Evolutionary conservation across 169 alveolate species (phyloP).

Genomic region (Plasmodium knowlesi): DNA sequence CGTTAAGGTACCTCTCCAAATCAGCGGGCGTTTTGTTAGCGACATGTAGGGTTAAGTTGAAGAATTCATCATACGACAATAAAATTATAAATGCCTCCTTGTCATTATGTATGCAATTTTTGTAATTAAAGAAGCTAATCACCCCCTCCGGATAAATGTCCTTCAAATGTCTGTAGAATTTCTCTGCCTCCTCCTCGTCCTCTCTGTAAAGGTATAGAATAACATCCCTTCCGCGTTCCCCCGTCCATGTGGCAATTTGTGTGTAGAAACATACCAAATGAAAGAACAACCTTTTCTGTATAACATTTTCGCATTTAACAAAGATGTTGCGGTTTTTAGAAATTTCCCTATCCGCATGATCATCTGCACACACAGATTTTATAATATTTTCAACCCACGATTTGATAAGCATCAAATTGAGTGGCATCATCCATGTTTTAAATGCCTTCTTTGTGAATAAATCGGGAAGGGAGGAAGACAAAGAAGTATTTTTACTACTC

Average conservation of each 20-base stretch:
- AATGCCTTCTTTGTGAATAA: background rate
- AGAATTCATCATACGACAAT: slow-evolving; percentile 52
- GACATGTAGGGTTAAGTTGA: background rate
- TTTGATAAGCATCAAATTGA: slow-evolving; percentile 11
- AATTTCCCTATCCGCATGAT: background rate
- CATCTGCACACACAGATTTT: background rate
- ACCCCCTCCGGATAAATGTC: slow-evolving; percentile 1
- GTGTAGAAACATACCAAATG: slow-evolving; percentile 42
- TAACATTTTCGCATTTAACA: slow-evolving; percentile 35
- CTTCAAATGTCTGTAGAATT: slow-evolving; percentile 46
- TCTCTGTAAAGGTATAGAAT: slow-evolving; percentile 27
- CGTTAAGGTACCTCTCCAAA: slow-evolving; percentile 13
- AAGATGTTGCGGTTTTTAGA: slow-evolving; percentile 1
- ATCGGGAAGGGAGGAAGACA: background rate
- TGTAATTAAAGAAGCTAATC: slow-evolving; percentile 43
- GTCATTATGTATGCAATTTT: slow-evolving; percentile 50
- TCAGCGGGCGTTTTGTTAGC: background rate
- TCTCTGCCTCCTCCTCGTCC: slow-evolving; percentile 34
- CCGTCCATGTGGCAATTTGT: background rate
- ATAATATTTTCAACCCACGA: slow-evolving; percentile 3
- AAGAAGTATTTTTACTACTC: background rate
- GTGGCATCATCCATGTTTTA: slow-evolving; percentile 4
- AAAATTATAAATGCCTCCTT: slow-evolving; percentile 21
- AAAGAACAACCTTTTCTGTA: slow-evolving; percentile 36
- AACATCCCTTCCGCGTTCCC: background rate